These are phyloP conservation scores for Corylus heterophylla DNA, from an alignment of 306 rosid genomes.

Conservation along the genomic window DNA sequence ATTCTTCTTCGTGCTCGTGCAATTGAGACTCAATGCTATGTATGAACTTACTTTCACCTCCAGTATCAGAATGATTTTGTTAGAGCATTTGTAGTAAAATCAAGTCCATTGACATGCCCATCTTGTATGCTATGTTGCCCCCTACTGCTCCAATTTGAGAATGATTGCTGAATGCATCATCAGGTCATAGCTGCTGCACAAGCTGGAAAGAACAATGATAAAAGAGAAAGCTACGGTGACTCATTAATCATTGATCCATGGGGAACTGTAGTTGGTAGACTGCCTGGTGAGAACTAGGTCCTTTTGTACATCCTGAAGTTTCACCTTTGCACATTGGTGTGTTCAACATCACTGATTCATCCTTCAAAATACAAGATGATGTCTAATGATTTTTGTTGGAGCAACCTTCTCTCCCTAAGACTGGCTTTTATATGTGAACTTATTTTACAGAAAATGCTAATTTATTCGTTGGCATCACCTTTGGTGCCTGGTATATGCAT, in stretches of 20 bases:
- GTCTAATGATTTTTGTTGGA: not conserved
- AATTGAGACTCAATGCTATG: conserved; percentile 92
- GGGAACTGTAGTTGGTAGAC: conserved; percentile 79
- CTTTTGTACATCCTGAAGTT: not conserved
- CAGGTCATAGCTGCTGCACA: conserved; percentile 98
- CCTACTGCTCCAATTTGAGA: conserved; percentile 16
- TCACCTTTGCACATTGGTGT: not conserved
- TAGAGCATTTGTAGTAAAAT: not conserved
- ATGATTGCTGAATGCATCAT: conserved; percentile 33
- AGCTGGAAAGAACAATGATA: conserved; percentile 74
- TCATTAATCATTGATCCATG: conserved; percentile 91
- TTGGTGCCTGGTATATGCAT: not conserved
- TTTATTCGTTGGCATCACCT: conserved; percentile 4
- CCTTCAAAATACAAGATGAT: not conserved
- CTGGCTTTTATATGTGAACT: not conserved
- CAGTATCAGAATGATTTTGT: not conserved
- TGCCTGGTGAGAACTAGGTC: conserved; percentile 60
- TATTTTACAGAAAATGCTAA: not conserved
- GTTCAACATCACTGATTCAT: not conserved
- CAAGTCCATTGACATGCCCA: not conserved
- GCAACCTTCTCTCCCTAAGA: not conserved
- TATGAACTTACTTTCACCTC: conserved; percentile 39
- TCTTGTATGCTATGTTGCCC: conserved; percentile 7
- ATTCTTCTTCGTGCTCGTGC: conserved; percentile 96
- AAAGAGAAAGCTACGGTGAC: conserved; percentile 90